Evolutionary conservation across 225 moss, liverwort and hornwort species (phyloP).

Genomic region (Straminergon stramineum): DNA sequence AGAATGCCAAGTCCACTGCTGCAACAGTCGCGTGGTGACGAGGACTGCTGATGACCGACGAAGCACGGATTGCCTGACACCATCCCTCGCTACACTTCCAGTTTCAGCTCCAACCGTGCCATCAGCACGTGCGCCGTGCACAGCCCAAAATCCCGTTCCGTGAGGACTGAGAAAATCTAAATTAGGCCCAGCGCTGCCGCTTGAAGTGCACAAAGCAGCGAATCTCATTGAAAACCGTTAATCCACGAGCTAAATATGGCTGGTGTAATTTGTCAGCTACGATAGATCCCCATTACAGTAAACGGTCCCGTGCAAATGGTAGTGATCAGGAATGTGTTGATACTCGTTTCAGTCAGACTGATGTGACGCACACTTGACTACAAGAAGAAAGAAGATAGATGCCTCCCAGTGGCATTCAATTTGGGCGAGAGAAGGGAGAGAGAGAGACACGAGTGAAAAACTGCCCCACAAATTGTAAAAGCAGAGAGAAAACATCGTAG

Average conservation of each 20-base stretch:
- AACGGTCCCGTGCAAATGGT: background rate
- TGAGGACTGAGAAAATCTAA: background rate
- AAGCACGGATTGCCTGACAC: background rate
- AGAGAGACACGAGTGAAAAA: background rate
- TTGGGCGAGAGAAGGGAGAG: background rate
- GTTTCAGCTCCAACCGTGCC: background rate
- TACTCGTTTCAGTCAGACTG: background rate
- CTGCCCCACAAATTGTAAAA: background rate
- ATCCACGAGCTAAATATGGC: background rate
- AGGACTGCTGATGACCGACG: background rate
- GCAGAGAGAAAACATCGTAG: slow-evolving; percentile 6
- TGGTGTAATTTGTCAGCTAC: background rate
- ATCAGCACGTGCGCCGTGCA: background rate
- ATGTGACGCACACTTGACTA: background rate
- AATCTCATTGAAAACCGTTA: background rate
- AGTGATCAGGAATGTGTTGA: background rate
- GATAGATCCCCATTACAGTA: background rate
- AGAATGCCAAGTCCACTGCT: background rate
- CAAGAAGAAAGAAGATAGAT: background rate
- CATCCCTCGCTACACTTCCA: background rate
- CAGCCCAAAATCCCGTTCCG: background rate
- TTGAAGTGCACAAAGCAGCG: background rate
- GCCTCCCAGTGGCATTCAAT: background rate
- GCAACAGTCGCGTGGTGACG: background rate
- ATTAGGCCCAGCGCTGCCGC: background rate